Evolutionary conservation across 441 rosid species (phyloP).

Genomic region (Rhodomyrtus psidioides): DNA sequence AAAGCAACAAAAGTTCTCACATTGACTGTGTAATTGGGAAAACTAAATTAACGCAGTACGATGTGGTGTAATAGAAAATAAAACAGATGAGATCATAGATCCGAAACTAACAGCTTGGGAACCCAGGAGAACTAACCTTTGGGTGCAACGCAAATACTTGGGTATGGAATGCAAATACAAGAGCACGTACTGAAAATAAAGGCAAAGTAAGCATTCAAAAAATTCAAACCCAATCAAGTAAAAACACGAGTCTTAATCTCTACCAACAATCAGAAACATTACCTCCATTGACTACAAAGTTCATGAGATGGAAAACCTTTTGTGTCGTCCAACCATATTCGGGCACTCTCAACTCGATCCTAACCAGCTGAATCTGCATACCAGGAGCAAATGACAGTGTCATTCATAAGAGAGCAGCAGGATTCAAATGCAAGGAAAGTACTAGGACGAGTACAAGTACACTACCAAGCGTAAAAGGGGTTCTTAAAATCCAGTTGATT

Average conservation of each 20-base stretch:
- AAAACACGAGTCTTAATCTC: neutral
- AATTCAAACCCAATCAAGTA: neutral
- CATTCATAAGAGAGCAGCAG: neutral
- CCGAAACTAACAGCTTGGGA: neutral
- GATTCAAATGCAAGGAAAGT: neutral
- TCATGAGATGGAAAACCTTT: slow-evolving; percentile 15
- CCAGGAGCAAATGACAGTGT: neutral
- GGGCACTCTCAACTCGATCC: slow-evolving; percentile 10
- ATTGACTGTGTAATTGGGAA: neutral
- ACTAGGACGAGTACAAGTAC: neutral
- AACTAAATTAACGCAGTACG: neutral
- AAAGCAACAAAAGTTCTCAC: neutral
- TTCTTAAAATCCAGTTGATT: neutral
- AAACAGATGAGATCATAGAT: neutral
- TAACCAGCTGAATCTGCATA: slow-evolving; percentile 5
- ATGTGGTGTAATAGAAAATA: neutral
- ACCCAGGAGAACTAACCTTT: slow-evolving; percentile 12
- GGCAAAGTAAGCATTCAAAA: neutral
- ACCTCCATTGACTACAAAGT: slow-evolving; percentile 14
- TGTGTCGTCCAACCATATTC: slow-evolving; percentile 15
- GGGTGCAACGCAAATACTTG: slow-evolving; percentile 68
- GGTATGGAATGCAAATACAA: slow-evolving; percentile 85
- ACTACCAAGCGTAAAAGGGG: neutral
- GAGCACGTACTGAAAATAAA: slow-evolving; percentile 11
- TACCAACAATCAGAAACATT: neutral